These are phyloP conservation scores for Magnaporthales sp. DNA, from an alignment of 2,329 filamentous ascomycete species.

Conservation along the genomic window DNA sequence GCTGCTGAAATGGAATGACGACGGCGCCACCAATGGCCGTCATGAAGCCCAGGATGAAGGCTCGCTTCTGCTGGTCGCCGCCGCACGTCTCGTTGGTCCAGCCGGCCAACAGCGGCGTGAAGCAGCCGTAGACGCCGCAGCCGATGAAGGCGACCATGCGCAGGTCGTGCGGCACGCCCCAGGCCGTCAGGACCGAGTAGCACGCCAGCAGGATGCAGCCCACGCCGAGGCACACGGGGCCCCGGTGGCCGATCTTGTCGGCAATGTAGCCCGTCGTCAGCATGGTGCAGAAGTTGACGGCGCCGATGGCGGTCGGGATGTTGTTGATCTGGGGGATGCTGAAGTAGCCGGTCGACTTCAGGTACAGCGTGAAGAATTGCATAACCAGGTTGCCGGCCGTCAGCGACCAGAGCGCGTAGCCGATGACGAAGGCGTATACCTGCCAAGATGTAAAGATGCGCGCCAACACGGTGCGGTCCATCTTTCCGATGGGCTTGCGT, in stretches of 20 bases:
- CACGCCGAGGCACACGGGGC: constrained; percentile 26
- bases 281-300: constrained; percentile 33
- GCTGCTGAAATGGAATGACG: constrained; percentile 28
- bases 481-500: constrained; percentile 25
- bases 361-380: constrained; percentile 31
- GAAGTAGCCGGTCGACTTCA: constrained; percentile 25
- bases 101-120: constrained; percentile 29
- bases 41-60: constrained; percentile 30
- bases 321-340: constrained; percentile 30
- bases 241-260: constrained; percentile 24
- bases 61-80: constrained; percentile 32
- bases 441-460: constrained; percentile 33
- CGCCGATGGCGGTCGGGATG: constrained; percentile 33
- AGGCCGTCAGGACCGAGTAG: constrained; percentile 27
- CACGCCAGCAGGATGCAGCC: constrained; percentile 24
- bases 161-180: constrained; percentile 26
- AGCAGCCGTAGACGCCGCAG: constrained; percentile 30
- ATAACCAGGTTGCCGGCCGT: constrained; percentile 29
- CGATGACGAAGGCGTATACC: constrained; percentile 31
- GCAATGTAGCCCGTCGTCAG: constrained; percentile 17
- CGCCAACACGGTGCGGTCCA: constrained; percentile 25
- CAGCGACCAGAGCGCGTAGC: constrained; percentile 28
- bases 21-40: constrained; percentile 26
- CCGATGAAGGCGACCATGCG: constrained; percentile 30
- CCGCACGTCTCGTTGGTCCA: constrained; percentile 32